Conservation (phyloP, 371 early-diverging fungal genomes). For the Apophysomyces ossiformis region DNA sequence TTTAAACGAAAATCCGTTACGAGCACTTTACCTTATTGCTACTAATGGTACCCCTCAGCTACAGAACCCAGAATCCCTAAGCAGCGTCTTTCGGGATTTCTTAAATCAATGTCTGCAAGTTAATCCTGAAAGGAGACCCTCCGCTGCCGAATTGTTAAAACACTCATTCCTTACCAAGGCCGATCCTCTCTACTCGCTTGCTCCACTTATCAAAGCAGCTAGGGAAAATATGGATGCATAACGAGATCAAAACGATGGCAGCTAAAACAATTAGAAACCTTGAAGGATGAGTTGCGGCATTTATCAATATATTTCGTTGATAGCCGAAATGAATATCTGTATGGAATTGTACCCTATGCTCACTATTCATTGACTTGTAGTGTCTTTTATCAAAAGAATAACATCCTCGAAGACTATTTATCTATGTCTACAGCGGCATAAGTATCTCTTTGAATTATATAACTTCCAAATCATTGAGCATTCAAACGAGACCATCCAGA, state of each 20-base stretch:
- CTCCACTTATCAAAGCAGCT: constrained; percentile 90
- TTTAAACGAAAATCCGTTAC: constrained; percentile 79
- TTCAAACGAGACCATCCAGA: too few species aligned
- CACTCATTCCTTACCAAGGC: constrained; percentile 91
- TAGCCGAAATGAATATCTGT: background rate
- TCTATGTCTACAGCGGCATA: too few species aligned
- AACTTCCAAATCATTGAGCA: too few species aligned
- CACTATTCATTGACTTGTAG: background rate
- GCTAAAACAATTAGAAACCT: background rate
- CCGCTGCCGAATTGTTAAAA: constrained; percentile 36
- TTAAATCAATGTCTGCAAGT: constrained; percentile 72
- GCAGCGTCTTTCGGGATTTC: constrained; percentile 72
- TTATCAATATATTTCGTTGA: background rate
- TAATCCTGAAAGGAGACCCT: constrained; percentile 51
- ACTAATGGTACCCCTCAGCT: constrained; percentile 88
- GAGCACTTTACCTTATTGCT: constrained; percentile 86
- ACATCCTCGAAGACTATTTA: too few species aligned
- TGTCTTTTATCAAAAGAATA: too few species aligned
- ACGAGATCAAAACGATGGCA: background rate
- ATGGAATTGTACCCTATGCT: background rate
- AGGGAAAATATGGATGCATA: constrained; percentile 19
- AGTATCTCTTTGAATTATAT: too few species aligned
- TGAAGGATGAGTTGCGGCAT: background rate
- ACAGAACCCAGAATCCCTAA: constrained; percentile 76
- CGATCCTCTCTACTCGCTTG: constrained; percentile 78